Evolutionary conservation across 495 filamentous ascomycete species (phyloP), one percentile per base, ranked within the genome.

Genomic region (Trichoderma reesei): DNA sequence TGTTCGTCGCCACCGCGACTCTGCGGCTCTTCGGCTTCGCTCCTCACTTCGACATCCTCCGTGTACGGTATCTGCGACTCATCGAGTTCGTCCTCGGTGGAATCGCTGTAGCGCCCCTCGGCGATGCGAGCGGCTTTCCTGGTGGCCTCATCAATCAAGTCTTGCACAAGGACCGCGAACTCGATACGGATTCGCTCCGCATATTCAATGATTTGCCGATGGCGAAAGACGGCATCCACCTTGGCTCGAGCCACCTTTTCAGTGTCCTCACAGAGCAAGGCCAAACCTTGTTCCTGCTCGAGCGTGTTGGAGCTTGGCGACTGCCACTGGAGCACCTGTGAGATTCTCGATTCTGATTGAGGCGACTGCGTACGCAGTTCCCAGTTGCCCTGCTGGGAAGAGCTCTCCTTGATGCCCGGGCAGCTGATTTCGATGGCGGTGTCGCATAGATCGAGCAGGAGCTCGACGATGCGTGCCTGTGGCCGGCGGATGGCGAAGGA

Each of bases 381-480:
- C 26, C 63, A 51, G 44, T 86, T 86, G 4, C 80, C 75, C 65
- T 82, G 81, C 56, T 90, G 86, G 6, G 80, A 78, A 5, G 85
- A 81, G 5, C 83, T 79, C 63, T 96, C 91, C 71, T 95, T 97
- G 70, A 98, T 89, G 34, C 90, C 85, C 5, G 94, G 92, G 26
- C 90, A 90, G 75, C 86, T 97, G 68, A 98, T 96, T 74, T 98
- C 95, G 60, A 97, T 78, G 6, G 95, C 86, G 3, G 94, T 98
- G 73, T 98, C 94, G 71, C 94, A 98, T 5, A 98, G 82, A 75
- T 98, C 94, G 7, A 98, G 82, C 39, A 98, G 82, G 59, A 98
- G 79, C 74, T 98, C 95, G 7, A 98, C 94, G 64, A 98, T 95
- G 59, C 95, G 85, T 62, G 90, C 87, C 60, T 96, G 80, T 2